A percentile compares a stretch with the other conserved stretches of the same genome.
Conservation (phyloP, 345 rosid genomes). For the Citrus australasica region DNA sequence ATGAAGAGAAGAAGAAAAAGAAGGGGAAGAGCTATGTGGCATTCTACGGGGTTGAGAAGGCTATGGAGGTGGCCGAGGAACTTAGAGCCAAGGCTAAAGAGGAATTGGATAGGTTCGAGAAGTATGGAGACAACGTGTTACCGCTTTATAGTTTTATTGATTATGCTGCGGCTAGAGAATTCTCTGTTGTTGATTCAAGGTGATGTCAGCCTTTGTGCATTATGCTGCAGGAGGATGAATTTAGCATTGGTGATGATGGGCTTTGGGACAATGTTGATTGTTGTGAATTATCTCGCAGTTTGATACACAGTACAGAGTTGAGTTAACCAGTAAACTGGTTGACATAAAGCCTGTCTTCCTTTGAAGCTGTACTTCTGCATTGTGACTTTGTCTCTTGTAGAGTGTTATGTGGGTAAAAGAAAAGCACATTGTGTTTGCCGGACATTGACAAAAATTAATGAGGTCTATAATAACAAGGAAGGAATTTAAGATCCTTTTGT, state of each 20-base stretch:
- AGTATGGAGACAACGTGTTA: constrained; percentile 51
- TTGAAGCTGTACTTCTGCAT: background rate
- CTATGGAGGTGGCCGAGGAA: constrained; percentile 66
- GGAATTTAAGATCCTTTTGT: background rate
- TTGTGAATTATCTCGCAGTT: background rate
- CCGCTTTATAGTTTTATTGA: constrained; percentile 89
- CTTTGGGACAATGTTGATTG: background rate
- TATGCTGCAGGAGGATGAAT: background rate
- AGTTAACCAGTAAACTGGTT: background rate
- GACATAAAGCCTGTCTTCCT: background rate
- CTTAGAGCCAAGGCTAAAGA: constrained; percentile 54
- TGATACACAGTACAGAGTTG: background rate
- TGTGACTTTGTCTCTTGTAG: background rate
- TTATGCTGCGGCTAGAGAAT: constrained; percentile 65
- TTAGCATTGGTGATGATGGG: background rate
- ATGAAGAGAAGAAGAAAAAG: constrained; percentile 25
- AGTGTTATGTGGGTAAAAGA: background rate
- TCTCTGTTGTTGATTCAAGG: constrained; percentile 29
- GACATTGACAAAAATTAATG: background rate
- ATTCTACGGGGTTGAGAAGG: constrained; percentile 57
- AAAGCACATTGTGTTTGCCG: background rate
- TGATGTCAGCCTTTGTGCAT: background rate
- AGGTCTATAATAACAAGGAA: background rate
- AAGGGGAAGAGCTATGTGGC: constrained; percentile 53
- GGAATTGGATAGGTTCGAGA: constrained; percentile 60